Evolutionary conservation across 1,284 basidiomycete genomes (phyloP).

Genomic region (Inonotus hispidus): DNA sequence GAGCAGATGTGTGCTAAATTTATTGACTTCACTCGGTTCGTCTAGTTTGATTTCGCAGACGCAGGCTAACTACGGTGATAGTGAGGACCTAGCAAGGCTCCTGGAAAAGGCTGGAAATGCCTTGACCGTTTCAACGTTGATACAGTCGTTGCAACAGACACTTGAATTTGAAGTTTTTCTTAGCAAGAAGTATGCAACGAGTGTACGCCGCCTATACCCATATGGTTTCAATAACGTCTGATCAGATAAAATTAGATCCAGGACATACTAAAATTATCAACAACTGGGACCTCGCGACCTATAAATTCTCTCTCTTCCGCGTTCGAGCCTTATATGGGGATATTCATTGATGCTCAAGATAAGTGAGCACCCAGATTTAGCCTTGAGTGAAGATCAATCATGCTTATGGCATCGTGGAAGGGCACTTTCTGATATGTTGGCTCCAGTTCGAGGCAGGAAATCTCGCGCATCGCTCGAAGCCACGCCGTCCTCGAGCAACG

Average conservation of each 20-base stretch:
- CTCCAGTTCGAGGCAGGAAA: conserved; percentile 63
- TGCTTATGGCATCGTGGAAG: conserved; percentile 34
- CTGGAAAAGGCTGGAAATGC: conserved; percentile 67
- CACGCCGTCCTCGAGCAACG: conserved; percentile 36
- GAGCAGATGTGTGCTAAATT: conserved; percentile 81
- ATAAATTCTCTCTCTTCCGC: conserved; percentile 74
- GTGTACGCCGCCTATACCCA: conserved; percentile 44
- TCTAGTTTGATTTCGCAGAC: background rate
- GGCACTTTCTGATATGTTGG: conserved; percentile 76
- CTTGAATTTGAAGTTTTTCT: conserved; percentile 82
- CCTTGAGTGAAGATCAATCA: background rate
- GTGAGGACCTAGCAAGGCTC: conserved; percentile 65
- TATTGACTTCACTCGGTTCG: conserved; percentile 78
- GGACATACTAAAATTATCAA: conserved; percentile 53
- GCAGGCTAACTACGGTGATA: conserved; percentile 25
- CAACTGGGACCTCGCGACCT: conserved; percentile 42
- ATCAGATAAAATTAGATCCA: conserved; percentile 38
- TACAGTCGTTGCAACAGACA: conserved; percentile 83
- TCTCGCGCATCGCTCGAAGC: conserved; percentile 69
- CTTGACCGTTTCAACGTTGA: conserved; percentile 69
- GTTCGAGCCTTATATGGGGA: conserved; percentile 87
- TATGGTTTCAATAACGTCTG: background rate
- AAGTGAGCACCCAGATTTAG: conserved; percentile 41
- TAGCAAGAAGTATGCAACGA: conserved; percentile 70
- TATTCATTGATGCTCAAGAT: conserved; percentile 97